Evolutionary conservation across 257 asterid genomes (phyloP).

Genomic region (Nicotiana tomentosiformis): DNA sequence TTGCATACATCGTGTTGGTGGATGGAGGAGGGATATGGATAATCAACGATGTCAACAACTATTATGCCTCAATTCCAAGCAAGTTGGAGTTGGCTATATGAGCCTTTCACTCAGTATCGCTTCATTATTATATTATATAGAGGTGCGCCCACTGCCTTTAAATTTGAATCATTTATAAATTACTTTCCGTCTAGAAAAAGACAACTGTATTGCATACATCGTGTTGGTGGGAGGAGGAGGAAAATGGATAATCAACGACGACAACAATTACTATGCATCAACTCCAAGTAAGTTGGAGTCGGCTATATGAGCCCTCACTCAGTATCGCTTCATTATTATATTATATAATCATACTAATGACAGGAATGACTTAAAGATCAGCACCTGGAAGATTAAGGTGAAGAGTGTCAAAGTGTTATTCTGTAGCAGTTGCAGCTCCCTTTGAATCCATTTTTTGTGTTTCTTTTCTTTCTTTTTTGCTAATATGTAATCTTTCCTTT

Average conservation of each 20-base stretch:
- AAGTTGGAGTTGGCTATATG: no score
- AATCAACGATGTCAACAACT: no score
- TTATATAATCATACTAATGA: not conserved
- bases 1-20: no score
- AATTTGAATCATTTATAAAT: no score
- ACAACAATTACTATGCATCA: no score
- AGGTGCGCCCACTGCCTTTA: no score
- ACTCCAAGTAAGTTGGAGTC: not conserved
- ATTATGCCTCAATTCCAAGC: no score
- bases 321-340: not conserved
- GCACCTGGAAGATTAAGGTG: slow-evolving; percentile 54
- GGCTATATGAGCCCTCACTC: not conserved
- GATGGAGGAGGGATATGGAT: no score
- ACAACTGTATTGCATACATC: not conserved
- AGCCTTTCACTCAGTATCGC: no score
- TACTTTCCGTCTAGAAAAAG: no score
- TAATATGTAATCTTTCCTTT: not conserved
- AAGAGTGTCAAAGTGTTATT: slow-evolving; percentile 55
- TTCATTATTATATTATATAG: no score
- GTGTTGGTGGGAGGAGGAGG: not conserved
- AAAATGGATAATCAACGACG: no score
- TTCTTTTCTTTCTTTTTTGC: not conserved
- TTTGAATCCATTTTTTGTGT: slow-evolving; percentile 23
- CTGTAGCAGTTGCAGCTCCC: slow-evolving; percentile 22
- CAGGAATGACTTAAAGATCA: not conserved